Evolutionary conservation across 192 early-diverging fungal species (phyloP).

Genomic region (Gigaspora rosea): DNA sequence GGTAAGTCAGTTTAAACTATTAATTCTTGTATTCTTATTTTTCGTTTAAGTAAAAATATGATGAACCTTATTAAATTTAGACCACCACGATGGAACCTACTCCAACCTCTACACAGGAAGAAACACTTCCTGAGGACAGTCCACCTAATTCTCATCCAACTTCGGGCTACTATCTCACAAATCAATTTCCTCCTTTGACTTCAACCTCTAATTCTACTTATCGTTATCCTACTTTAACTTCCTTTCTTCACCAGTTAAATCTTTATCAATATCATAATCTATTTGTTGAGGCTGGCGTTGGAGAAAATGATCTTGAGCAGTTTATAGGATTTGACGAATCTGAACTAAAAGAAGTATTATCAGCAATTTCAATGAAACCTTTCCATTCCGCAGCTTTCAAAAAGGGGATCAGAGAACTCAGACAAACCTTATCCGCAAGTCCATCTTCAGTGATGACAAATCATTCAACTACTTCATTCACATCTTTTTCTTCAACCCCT

Average conservation of each 20-base stretch:
- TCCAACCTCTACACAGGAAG: slow-evolving; percentile 6
- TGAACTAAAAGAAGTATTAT: slow-evolving; percentile 52
- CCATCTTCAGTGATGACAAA: slow-evolving; percentile 33
- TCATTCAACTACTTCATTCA: slow-evolving; percentile 27
- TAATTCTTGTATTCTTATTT: neutral
- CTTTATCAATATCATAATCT: slow-evolving; percentile 50
- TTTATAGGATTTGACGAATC: slow-evolving; percentile 53
- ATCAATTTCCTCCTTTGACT: neutral
- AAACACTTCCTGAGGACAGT: neutral
- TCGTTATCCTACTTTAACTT: slow-evolving; percentile 40
- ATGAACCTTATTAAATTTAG: neutral
- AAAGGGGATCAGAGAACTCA: slow-evolving; percentile 48
- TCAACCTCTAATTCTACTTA: neutral
- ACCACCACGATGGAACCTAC: neutral
- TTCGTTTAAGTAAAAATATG: neutral
- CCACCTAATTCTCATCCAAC: neutral
- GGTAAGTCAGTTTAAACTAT: neutral
- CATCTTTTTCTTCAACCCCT: neutral
- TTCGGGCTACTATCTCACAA: neutral
- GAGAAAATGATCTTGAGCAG: slow-evolving; percentile 50
- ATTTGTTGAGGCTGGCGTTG: slow-evolving; percentile 51
- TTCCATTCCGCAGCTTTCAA: slow-evolving; percentile 57
- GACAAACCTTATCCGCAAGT: slow-evolving; percentile 37
- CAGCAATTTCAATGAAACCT: slow-evolving; percentile 50
- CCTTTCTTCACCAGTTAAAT: slow-evolving; percentile 52